Conservation (phyloP, 192 early-diverging fungal species). For the Coemansia sp. region DNA sequence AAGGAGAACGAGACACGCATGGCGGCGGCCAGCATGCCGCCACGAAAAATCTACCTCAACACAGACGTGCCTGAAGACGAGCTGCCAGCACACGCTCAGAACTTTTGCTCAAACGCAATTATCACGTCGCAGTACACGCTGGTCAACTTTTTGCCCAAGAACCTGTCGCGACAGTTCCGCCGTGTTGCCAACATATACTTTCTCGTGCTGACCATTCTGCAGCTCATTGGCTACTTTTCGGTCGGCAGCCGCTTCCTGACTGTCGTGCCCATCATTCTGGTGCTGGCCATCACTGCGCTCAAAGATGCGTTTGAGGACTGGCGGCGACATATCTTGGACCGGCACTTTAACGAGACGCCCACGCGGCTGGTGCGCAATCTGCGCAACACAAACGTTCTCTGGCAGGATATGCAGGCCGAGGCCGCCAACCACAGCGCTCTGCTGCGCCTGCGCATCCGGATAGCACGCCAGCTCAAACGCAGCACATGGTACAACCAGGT, state of each 20-base stretch:
- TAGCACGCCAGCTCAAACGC: constrained; percentile 38
- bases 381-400: constrained; percentile 60
- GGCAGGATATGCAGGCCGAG: constrained; percentile 33
- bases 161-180: constrained; percentile 89
- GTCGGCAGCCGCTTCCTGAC: constrained; percentile 77
- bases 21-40: constrained; percentile 23
- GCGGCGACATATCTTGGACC: constrained; percentile 81
- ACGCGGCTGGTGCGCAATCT: constrained; percentile 61
- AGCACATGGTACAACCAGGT: constrained; percentile 49
- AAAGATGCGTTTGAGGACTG: constrained; percentile 92
- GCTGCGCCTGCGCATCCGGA: constrained; percentile 29
- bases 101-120: constrained; percentile 75
- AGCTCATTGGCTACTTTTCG: constrained; percentile 78
- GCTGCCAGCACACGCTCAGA: constrained; percentile 58
- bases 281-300: constrained; percentile 74
- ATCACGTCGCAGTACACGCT: constrained; percentile 91
- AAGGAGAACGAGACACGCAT: constrained; percentile 25
- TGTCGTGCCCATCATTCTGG: constrained; percentile 78
- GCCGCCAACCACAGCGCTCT: constrained; percentile 16
- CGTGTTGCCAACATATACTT: constrained; percentile 86
- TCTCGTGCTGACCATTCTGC: constrained; percentile 60
- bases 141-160: constrained; percentile 84
- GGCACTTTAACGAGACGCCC: constrained; percentile 73
- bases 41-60: constrained; percentile 64
- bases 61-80: constrained; percentile 57